Percentiles rank a stretch among this genome's conserved stretches.
phyloP scores from a whole-genome alignment of 164 flowering plant species.

The Santalum album region DNA sequence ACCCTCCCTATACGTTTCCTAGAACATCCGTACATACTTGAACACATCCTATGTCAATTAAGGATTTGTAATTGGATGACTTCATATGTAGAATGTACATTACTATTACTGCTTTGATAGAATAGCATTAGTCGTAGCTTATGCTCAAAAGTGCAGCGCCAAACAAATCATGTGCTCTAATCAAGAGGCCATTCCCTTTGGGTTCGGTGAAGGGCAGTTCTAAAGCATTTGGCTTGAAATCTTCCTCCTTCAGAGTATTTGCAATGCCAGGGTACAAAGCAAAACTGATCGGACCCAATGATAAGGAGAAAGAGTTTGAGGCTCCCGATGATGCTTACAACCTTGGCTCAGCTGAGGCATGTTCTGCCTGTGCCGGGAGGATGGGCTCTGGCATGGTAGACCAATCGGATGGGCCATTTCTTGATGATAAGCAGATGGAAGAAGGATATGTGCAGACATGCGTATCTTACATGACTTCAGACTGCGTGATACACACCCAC shows the following conservation, averaged over 20 bases:
- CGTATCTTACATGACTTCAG: constrained; percentile 10
- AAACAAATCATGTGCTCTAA: too few species aligned
- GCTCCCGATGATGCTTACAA: constrained; percentile 13
- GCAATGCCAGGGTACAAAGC: constrained; percentile 13
- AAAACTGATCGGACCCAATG: constrained; percentile 10
- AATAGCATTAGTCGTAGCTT: too few species aligned
- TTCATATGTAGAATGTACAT: too few species aligned
- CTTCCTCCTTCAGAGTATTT: constrained; percentile 2
- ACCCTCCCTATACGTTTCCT: too few species aligned
- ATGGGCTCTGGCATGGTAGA: constrained; percentile 12
- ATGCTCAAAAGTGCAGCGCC: too few species aligned
- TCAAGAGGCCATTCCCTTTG: neutral
- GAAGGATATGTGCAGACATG: constrained; percentile 14
- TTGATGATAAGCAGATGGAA: constrained; percentile 14
- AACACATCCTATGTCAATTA: too few species aligned
- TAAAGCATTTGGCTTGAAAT: constrained; percentile 9
- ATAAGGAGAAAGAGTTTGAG: constrained; percentile 10
- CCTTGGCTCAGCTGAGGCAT: constrained; percentile 15
- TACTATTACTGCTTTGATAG: too few species aligned
- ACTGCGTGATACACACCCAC: constrained; percentile 15
- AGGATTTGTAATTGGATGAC: too few species aligned
- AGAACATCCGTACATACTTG: too few species aligned
- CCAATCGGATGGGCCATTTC: constrained; percentile 15
- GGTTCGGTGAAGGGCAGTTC: constrained; percentile 8
- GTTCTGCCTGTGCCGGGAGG: constrained; percentile 17